Base-by-base conservation (phyloP, 805 yeast species). In the Yueomyces sp. region DNA sequence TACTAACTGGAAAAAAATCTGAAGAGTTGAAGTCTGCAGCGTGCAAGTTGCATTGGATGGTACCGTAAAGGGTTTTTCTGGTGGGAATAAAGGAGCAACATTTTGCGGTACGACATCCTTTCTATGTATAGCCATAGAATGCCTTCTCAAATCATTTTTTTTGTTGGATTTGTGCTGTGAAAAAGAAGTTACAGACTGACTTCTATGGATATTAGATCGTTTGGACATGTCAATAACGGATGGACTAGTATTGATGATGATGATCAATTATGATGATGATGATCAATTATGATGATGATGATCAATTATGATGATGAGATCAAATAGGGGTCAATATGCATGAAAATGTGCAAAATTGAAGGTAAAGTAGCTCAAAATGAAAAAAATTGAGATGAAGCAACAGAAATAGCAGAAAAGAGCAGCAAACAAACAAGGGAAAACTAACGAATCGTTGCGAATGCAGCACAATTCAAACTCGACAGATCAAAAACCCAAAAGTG, bases 1-100 rank as follows among this genome's bases (percentile, higher is more conserved):
- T 0, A 95, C 86, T 19, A 87, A 73, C 6, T 81, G 74, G 5
- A 86, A 63, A 52, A 75, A 84, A n/a, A 84, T 59, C 48, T 81
- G 76, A n/a, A 84, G 66, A 1, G 88, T 73, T 2, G 79, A 72
- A 0, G 83, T 73, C 42, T 74, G 77, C 2, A 78, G 73, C 43
- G 68, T 52, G 2, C 92, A 88, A 42, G 67, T 52, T 8, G 63
- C 61, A 34, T 59, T 56, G 3, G 47, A 40, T 3, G 63, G 50
- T 26, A 73, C 43, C 60, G 69, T 45, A 72, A 84, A 45, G 69
- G 67, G 60, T 62, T 76, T 49, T 70, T 77, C 57, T 54, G 59
- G 56, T 0, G 80, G 79, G 50, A 74, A 74, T 30, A 74, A 57
- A 2, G 78, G 74, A 2, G 73, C 66, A 11, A 56, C n/a, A 34